Percentiles rank a stretch among this genome's conserved stretches.
These are phyloP conservation scores for Arachis monticola DNA, from an alignment of 331 rosid species.

Conservation along the genomic window DNA sequence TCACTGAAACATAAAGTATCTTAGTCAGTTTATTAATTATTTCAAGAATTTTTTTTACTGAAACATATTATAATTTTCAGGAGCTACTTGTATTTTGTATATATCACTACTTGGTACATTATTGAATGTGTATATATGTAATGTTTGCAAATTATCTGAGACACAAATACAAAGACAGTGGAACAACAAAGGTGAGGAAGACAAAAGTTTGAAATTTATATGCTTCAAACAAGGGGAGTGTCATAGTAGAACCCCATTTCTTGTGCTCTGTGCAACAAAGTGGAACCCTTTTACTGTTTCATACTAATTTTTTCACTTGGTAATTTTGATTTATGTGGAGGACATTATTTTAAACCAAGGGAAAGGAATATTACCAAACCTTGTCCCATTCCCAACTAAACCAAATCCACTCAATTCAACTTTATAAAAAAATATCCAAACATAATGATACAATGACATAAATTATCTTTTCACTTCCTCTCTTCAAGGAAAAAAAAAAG, in stretches of 20 bases:
- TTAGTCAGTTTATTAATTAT: constrained; percentile 11
- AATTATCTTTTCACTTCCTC: no score
- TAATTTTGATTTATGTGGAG: background rate
- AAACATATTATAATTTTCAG: background rate
- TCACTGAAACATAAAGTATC: background rate
- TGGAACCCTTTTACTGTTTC: background rate
- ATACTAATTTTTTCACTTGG: background rate
- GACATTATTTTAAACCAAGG: background rate
- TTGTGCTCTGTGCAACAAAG: background rate
- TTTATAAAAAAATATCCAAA: no score
- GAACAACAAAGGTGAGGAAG: no score
- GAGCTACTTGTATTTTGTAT: background rate
- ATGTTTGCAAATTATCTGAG: no score
- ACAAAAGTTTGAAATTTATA: no score
- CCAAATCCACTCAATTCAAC: no score
- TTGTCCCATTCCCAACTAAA: background rate
- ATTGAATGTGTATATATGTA: no score
- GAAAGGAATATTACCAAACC: background rate
- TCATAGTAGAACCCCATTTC: background rate
- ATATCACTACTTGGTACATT: background rate
- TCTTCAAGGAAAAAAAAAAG: no score
- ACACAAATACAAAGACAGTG: no score
- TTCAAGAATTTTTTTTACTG: constrained; percentile 19
- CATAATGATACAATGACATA: no score
- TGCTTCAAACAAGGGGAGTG: no score